Percentiles rank a stretch among this genome's conserved stretches.
phyloP scores from a whole-genome alignment of 2,329 filamentous ascomycete species.

The Zopfia rhizophila region DNA sequence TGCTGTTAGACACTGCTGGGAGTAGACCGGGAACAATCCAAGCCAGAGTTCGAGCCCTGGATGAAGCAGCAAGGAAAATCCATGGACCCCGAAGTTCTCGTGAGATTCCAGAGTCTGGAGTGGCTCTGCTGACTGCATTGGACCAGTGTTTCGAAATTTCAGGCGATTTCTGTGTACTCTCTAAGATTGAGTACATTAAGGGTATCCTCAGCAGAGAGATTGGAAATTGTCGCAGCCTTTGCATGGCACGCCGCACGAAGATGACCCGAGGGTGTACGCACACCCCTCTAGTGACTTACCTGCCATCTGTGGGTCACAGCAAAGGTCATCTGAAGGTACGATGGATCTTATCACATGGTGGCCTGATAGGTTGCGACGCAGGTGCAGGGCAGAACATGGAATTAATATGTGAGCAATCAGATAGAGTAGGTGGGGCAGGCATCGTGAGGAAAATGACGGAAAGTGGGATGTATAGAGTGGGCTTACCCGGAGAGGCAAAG shows the following conservation, averaged over 20 bases:
- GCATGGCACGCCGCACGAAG: neutral
- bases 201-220: neutral
- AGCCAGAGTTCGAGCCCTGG: constrained; percentile 17
- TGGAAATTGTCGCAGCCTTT: neutral
- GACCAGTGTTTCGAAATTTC: constrained; percentile 27
- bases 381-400: constrained; percentile 6
- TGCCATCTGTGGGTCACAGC: too few species aligned
- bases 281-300: too few species aligned
- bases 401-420: constrained; percentile 27
- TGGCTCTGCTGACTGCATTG: constrained; percentile 18
- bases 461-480: constrained; percentile 11
- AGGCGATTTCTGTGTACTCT: too few species aligned
- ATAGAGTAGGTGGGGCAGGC: constrained; percentile 27
- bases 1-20: constrained; percentile 2
- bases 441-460: constrained; percentile 1
- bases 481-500: constrained; percentile 10
- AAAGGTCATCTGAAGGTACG: too few species aligned
- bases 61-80: constrained; percentile 18
- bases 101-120: neutral
- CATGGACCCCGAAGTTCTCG: constrained; percentile 12
- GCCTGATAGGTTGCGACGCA: constrained; percentile 27
- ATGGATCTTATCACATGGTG: constrained; percentile 28
- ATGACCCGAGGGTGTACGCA: neutral
- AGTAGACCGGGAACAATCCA: constrained; percentile 23
- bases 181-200: neutral